phyloP scores from a whole-genome alignment of 164 flowering plant species.

The Berberis vulgaris region DNA sequence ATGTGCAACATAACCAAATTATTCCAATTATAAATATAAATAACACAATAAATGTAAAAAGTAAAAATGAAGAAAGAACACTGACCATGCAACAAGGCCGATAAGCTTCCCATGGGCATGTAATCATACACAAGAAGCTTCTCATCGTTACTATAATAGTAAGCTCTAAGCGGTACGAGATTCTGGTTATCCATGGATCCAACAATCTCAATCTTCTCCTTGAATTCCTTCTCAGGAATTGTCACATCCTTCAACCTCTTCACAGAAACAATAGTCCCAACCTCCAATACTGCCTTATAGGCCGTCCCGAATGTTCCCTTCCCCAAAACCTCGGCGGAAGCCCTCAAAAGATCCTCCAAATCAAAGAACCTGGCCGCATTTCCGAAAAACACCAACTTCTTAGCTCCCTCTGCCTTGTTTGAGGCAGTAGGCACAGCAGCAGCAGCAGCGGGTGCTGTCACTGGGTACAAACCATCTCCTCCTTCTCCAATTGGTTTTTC shows the following conservation, averaged over 20 bases:
- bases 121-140: conserved; percentile 87
- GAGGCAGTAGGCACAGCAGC: too few relatives aligned
- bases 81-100: conserved; percentile 92
- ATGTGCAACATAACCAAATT: neutral
- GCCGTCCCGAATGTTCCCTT: conserved; percentile 70
- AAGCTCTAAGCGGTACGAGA: conserved; percentile 74
- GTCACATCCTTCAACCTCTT: conserved; percentile 79
- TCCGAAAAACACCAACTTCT: conserved; percentile 46
- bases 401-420: conserved; percentile 15
- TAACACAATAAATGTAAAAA: neutral
- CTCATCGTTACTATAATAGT: conserved; percentile 59
- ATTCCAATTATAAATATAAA: neutral
- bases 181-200: conserved; percentile 59
- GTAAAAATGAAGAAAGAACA: neutral
- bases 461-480: neutral
- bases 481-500: neutral
- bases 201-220: conserved; percentile 57
- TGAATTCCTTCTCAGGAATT: conserved; percentile 52
- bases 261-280: conserved; percentile 54
- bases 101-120: conserved; percentile 89
- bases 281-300: conserved; percentile 60
- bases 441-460: conserved; percentile 2
- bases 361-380: conserved; percentile 29
- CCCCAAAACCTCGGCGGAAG: conserved; percentile 79
- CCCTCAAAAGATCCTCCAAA: conserved; percentile 61